Conservation (phyloP, 1,284 basidiomycete species). For the Pseudozyma hubeiensis region DNA sequence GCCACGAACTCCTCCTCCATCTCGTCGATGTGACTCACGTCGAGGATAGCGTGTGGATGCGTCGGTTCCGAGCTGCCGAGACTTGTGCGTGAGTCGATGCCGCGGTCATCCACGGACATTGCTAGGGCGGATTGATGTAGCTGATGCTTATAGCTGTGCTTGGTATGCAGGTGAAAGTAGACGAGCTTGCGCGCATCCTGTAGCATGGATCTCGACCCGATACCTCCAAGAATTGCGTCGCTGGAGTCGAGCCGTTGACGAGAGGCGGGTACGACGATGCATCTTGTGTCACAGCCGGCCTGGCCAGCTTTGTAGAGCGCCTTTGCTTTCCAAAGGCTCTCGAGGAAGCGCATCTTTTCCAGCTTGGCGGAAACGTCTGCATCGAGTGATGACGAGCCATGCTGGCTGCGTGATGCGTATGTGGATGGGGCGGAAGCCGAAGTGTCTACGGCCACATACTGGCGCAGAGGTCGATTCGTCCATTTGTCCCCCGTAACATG, state of each 20-base stretch:
- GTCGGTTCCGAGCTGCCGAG: constrained; percentile 34
- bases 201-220: constrained; percentile 6
- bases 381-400: constrained; percentile 20
- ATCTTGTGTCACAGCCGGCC: constrained; percentile 51
- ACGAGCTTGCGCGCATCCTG: constrained; percentile 48
- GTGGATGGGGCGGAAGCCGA: constrained; percentile 10
- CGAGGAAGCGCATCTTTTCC: constrained; percentile 65
- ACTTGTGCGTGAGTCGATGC: neutral
- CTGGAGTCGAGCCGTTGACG: constrained; percentile 12
- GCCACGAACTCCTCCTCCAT: constrained; percentile 39
- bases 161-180: constrained; percentile 58
- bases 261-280: constrained; percentile 38
- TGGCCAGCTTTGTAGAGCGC: constrained; percentile 58
- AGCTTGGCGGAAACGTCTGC: constrained; percentile 47
- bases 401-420: constrained; percentile 14
- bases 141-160: constrained; percentile 41
- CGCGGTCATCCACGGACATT: constrained; percentile 12
- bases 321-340: constrained; percentile 65
- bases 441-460: constrained; percentile 54
- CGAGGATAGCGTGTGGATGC: constrained; percentile 50
- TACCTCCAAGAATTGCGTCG: constrained; percentile 7
- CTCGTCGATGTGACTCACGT: constrained; percentile 51
- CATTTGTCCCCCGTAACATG: constrained; percentile 56
- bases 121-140: constrained; percentile 37
- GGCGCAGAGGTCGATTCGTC: constrained; percentile 50